Base-by-base conservation (phyloP, 352 stramenopile genomes). In the Phytophthora multivora region DNA sequence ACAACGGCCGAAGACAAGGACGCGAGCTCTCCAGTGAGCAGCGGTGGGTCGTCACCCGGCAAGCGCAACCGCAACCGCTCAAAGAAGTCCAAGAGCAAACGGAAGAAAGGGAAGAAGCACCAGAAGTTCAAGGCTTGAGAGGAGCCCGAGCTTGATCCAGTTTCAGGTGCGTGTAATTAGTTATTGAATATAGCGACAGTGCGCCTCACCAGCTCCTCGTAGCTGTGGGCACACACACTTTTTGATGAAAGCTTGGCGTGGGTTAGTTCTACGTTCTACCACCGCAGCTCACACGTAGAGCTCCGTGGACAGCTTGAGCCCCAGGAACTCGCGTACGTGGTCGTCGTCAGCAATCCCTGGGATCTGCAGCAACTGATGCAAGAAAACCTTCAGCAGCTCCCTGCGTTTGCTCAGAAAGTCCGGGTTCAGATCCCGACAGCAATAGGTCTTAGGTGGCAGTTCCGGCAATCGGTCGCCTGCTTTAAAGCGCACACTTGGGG, bases 361-460 rank as follows among this genome's bases (percentile, higher is more conserved):
- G 31, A 90, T 90, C 62, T 75, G 73, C 38, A 92, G 75, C 46
- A 90, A 61, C 19, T 86, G 66, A 28, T 85, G 69, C 19, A 92
- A 60, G 42, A 90, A 92, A 30, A 52, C 60, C 23, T 82, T 69
- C n/a, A 92, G 67, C 46, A 73, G 31, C 8, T 67, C 49, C 54
- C 79, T 87, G 52, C 83, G 83, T 59, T 59, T 73, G 36, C 58
- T 43, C 35, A 92, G 43, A 53, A 79, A 92, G 40, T 92, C 83
- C 1, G 83, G 83, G 48, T 89, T 92, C 41, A 92, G 53, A 45
- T 92, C 83, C 21, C 79, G 79, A 42, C 83, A 89, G 64, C 77
- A 89, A 46, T 77, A 89, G 1, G 83, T 89, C 52, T 90, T 92
- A 13, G 80, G 77, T 10, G 83, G 83, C 62, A 89, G 38, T 18